Percentiles rank a stretch among this genome's conserved stretches.
Conservation (phyloP, 2,329 filamentous ascomycete genomes). For the Setomelanomma holmii region DNA sequence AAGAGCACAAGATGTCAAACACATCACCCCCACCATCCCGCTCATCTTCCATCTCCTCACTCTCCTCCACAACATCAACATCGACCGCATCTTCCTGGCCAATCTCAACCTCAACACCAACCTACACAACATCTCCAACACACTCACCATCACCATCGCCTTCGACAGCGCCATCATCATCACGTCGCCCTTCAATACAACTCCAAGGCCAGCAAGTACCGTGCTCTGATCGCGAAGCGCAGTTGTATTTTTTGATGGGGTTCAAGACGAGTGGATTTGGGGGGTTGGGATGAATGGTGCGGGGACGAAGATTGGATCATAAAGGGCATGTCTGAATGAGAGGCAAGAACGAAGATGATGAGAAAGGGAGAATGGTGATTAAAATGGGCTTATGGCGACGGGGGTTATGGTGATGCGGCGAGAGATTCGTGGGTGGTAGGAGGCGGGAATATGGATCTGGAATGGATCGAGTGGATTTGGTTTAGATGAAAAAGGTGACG, state of each 20-base stretch:
- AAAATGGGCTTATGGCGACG: no score
- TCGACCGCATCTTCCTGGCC: not conserved
- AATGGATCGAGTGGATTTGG: no score
- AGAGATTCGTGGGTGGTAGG: no score
- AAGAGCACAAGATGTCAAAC: not conserved
- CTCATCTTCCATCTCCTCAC: constrained; percentile 6
- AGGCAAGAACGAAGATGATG: no score
- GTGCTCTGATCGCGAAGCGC: constrained; percentile 26
- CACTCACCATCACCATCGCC: constrained; percentile 1
- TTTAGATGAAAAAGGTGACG: no score
- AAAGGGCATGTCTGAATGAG: no score
- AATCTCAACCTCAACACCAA: not conserved
- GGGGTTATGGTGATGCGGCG: no score
- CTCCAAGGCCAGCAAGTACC: constrained; percentile 12
- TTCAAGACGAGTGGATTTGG: constrained; percentile 21
- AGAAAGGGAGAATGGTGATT: no score
- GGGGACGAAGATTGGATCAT: no score
- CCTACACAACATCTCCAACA: not conserved
- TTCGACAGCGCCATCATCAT: not conserved
- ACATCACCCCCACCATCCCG: not conserved
- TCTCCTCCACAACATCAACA: not conserved
- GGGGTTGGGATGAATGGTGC: constrained; percentile 23
- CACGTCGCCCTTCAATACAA: constrained; percentile 9
- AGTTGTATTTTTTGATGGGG: constrained; percentile 35
- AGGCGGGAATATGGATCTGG: no score